Percentiles rank a stretch among this genome's conserved stretches.
phyloP scores from a whole-genome alignment of 2,329 filamentous ascomycete species.

The Podosphaera aphanis region DNA sequence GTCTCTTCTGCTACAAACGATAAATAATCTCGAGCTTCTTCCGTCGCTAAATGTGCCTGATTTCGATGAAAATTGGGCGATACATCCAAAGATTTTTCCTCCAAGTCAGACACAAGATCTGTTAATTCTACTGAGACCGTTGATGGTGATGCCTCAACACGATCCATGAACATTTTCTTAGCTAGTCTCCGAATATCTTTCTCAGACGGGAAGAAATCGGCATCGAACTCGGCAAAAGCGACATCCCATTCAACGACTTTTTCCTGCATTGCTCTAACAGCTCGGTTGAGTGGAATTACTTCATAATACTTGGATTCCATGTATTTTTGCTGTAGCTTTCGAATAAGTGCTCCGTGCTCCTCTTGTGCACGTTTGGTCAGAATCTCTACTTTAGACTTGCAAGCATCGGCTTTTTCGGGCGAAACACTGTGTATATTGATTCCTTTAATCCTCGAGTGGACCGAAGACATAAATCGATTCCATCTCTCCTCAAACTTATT shows the following conservation, averaged over 20 bases:
- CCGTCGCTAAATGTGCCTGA: slow-evolving; percentile 24
- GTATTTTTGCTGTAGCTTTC: slow-evolving; percentile 70
- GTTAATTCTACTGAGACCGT: slow-evolving; percentile 42
- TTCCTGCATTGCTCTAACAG: slow-evolving; percentile 75
- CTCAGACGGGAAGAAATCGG: slow-evolving; percentile 77
- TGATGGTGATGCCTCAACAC: slow-evolving; percentile 56
- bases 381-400: slow-evolving; percentile 57
- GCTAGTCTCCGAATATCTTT: slow-evolving; percentile 88
- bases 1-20: slow-evolving; percentile 39
- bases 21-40: slow-evolving; percentile 39
- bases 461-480: slow-evolving; percentile 67
- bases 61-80: slow-evolving; percentile 10
- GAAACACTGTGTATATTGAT: slow-evolving; percentile 83
- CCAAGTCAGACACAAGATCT: slow-evolving; percentile 27
- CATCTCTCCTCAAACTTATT: slow-evolving; percentile 59
- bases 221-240: slow-evolving; percentile 72
- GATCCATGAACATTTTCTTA: slow-evolving; percentile 79
- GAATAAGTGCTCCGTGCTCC: slow-evolving; percentile 51
- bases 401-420: slow-evolving; percentile 64
- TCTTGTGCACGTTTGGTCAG: slow-evolving; percentile 61
- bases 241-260: slow-evolving; percentile 87
- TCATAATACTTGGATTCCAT: slow-evolving; percentile 92
- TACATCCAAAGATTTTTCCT: slow-evolving; percentile 20
- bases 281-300: slow-evolving; percentile 75
- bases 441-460: slow-evolving; percentile 59